Evolutionary conservation across 441 rosid genomes (phyloP).

Genomic region (Adansonia rubrostipa): DNA sequence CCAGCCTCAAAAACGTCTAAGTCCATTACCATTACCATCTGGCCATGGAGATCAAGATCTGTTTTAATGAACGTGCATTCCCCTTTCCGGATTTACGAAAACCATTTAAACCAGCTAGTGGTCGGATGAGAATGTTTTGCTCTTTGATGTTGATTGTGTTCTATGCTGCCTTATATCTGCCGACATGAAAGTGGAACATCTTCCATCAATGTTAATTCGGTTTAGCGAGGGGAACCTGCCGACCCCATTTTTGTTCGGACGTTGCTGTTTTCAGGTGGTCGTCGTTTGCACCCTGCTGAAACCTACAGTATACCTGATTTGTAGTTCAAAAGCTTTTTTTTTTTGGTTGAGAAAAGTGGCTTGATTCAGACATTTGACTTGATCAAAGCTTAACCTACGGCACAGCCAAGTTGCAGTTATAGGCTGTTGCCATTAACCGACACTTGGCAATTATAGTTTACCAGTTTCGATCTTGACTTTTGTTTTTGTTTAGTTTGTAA

Average conservation of each 20-base stretch:
- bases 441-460: not conserved
- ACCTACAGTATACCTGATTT: not conserved
- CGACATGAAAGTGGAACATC: constrained; percentile 14
- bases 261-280: constrained; percentile 4
- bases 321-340: not conserved
- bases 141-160: not conserved
- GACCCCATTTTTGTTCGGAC: constrained; percentile 12
- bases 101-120: not conserved
- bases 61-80: not conserved
- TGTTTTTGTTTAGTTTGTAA: not conserved
- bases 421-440: not conserved
- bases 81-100: not conserved
- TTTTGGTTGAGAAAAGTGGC: not conserved
- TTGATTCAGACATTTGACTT: constrained; percentile 18
- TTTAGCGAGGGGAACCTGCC: not conserved
- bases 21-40: not conserved
- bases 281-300: not conserved
- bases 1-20: not conserved
- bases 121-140: constrained; percentile 17
- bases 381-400: not conserved
- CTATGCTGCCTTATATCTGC: constrained; percentile 1
- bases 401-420: not conserved
- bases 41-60: not conserved
- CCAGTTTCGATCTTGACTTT: not conserved
- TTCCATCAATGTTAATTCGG: constrained; percentile 12